A percentile compares a stretch with the other conserved stretches of the same genome.
phyloP scores from a whole-genome alignment of 768 basidiomycete genomes.

The Paxillus ammoniavirescens region DNA sequence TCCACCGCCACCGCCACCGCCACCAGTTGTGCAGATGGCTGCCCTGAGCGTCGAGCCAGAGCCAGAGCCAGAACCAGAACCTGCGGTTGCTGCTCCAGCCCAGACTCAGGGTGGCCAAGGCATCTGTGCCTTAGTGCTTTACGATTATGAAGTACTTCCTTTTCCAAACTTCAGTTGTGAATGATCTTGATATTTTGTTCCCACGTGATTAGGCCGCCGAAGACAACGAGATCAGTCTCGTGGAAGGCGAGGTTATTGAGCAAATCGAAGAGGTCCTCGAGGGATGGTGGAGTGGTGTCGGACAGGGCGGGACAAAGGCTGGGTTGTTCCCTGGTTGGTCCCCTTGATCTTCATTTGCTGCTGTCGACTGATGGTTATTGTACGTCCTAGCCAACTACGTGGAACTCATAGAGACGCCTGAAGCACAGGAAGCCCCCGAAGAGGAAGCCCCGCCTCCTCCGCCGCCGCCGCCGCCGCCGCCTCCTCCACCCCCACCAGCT shows the following conservation, averaged over 20 bases:
- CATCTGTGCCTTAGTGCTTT: conserved; percentile 71
- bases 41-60: conserved; percentile 34
- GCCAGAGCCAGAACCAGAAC: conserved; percentile 41
- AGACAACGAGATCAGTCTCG: conserved; percentile 80
- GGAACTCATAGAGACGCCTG: conserved; percentile 59
- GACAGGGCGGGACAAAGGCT: conserved; percentile 57
- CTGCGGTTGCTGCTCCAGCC: conserved; percentile 29
- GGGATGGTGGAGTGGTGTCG: conserved; percentile 90
- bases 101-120: conserved; percentile 37
- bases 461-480: conserved; percentile 56
- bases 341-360: neutral
- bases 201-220: conserved; percentile 56
- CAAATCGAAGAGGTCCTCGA: conserved; percentile 83
- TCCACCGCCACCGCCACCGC: conserved; percentile 18
- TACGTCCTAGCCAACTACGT: conserved; percentile 75
- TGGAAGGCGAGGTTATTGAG: conserved; percentile 80
- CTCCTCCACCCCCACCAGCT: conserved; percentile 46
- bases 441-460: conserved; percentile 49
- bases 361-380: neutral
- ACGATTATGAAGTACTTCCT: conserved; percentile 66
- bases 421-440: conserved; percentile 35
- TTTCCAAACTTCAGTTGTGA: neutral
- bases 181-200: neutral
- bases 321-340: conserved; percentile 83
- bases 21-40: conserved; percentile 36